Evolutionary conservation across 1,284 basidiomycete genomes (phyloP), one percentile per base, ranked within the genome.

Genomic region (Ceratobasidium theobromae): DNA sequence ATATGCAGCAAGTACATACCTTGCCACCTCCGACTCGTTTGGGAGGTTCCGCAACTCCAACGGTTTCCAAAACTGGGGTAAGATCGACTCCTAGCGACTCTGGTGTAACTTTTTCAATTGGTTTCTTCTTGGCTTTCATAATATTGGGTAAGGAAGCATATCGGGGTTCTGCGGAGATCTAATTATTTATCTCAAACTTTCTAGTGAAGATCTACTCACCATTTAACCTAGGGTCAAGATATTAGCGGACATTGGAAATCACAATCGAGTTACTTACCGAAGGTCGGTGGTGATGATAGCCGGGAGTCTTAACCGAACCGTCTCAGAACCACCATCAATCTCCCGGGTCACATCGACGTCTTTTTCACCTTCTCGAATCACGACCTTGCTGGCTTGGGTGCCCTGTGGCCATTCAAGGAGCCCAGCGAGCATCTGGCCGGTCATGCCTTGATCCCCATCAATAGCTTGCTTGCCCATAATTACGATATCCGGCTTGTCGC

Each of bases 81-180:
- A 89, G 80, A 75, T 95, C 89, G 40, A 95, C 79, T n/a, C 88
- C 87, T 14, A 98, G 86, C 72, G 96, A 93, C 52, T 83, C 80
- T 8, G 93, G 82, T 33, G 86, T 86, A 69, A 95, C 73, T 74
- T 93, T 95, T 79, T 95, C 89, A 55, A 98, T 80, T 25, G 91
- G 90, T 80, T 99, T 99, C 85, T 98, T 99, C 84, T 98, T 99
- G 25, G 96, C 96, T 80, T 96, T 96, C 93, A 96, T 97, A 77
- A 96, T 96, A 74, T 94, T 96, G 16, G 94, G 95, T 69, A 97
- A 77, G 27, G 94, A 94, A 0, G 95, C 94, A 75, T 96, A 98
- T 72, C 95, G 88, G 11, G 95, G 95, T 76, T 96, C 94, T 91
- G 76, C 66, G 57, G 73, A 48, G 52, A 43, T 38, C 49, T 40